Evolutionary conservation across 1,284 basidiomycete genomes (phyloP).

Genomic region (Schizophyllum commune): DNA sequence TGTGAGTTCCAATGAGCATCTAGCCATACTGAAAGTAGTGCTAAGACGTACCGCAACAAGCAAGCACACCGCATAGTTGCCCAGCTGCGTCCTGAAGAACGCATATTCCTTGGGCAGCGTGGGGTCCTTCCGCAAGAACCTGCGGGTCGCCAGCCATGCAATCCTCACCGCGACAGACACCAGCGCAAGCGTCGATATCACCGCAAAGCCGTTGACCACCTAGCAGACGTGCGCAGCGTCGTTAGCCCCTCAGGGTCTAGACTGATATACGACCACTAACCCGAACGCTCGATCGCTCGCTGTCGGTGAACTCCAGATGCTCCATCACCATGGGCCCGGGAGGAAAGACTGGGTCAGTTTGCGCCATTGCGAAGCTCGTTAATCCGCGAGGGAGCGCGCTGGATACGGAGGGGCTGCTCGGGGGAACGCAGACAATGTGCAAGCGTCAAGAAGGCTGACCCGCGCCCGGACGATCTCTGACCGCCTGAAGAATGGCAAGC

Average conservation of each 20-base stretch:
- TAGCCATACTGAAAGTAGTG: background rate
- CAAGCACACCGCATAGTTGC: slow-evolving; percentile 56
- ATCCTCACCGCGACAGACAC: slow-evolving; percentile 38
- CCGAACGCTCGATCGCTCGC: background rate
- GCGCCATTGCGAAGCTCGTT: background rate
- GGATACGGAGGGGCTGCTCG: background rate
- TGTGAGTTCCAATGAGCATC: background rate
- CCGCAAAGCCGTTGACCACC: slow-evolving; percentile 45
- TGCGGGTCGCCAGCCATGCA: slow-evolving; percentile 31
- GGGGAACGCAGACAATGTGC: background rate
- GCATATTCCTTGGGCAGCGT: slow-evolving; percentile 36
- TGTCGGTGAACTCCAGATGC: background rate
- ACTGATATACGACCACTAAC: background rate
- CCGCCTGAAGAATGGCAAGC: background rate
- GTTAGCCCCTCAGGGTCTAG: background rate
- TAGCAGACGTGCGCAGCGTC: slow-evolving; percentile 13
- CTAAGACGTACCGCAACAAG: slow-evolving; percentile 29
- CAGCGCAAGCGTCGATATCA: slow-evolving; percentile 44
- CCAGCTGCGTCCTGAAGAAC: slow-evolving; percentile 66
- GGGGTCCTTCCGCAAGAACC: slow-evolving; percentile 19
- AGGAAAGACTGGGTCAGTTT: background rate
- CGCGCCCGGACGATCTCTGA: background rate
- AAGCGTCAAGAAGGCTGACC: background rate
- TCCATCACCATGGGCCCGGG: background rate
- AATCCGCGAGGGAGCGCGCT: background rate